Evolutionary conservation across 768 basidiomycete species (phyloP).

Genomic region (Artomyces pyxidatus): DNA sequence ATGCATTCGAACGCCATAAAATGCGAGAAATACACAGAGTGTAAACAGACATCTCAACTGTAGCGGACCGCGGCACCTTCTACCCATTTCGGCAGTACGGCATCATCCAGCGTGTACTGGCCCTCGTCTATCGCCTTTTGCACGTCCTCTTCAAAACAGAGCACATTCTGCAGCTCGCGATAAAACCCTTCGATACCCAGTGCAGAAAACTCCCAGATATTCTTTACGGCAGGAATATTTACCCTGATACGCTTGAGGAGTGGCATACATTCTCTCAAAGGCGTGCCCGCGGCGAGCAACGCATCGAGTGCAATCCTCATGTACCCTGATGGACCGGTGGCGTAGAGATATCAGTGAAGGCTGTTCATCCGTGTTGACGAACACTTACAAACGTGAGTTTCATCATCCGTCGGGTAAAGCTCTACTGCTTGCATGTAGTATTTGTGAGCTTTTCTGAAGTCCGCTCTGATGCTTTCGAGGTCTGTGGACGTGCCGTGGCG

Average conservation of each 20-base stretch:
- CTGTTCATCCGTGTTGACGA: not conserved
- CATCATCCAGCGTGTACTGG: not conserved
- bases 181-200: not conserved
- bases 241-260: not conserved
- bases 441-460: not conserved
- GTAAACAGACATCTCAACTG: not conserved
- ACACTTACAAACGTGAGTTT: not conserved
- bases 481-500: not conserved
- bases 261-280: not conserved
- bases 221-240: not conserved
- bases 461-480: not conserved
- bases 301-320: not conserved
- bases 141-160: not conserved
- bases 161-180: not conserved
- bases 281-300: not conserved
- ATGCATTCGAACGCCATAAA: not conserved
- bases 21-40: not conserved
- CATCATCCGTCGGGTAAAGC: not conserved
- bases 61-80: not conserved
- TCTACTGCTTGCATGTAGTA: not conserved
- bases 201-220: not conserved
- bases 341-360: not conserved
- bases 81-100: not conserved
- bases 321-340: not conserved
- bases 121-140: not conserved